Evolutionary conservation across 2,329 filamentous ascomycete genomes (phyloP), one percentile per base, ranked within the genome.

Genomic region (Colletotrichum brevisporum): DNA sequence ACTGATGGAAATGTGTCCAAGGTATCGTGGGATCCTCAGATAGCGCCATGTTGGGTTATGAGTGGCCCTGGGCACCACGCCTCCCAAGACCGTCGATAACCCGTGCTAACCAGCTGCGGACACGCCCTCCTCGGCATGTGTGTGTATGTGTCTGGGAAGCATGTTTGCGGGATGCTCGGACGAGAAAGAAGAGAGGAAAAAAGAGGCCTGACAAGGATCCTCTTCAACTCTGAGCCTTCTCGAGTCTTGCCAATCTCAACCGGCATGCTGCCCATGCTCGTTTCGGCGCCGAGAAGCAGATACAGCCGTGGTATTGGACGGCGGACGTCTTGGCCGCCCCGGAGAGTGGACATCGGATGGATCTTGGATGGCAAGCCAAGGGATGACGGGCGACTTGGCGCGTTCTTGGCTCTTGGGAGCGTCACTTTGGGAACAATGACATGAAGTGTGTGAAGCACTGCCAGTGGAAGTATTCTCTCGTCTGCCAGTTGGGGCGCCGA

Each of bases 251-350:
- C 16, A 43, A n/a, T 26, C 10, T 59, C 43, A 36, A 27, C 41
- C 26, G 48, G 51, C 36, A 27, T 60, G 50, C 36, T 39, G 16
- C 21, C 65, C 26, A 57, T 65, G 48, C 61, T 68, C 31, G 15
- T 53, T 50, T 59, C 27, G n/a, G 60, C 39, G 47, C 41, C n/a
- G 39, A 27, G 18, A 54, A 53, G 9, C 3, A 6, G 43, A 24
- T 18, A 16, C n/a, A 36, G 31, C 39, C 31, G 51, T 52, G 50
- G 36, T 27, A 69, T 69, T 69, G 66, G 62, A 60, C 26, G 21
- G 66, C 66, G 66, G 62, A 61, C 55, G 18, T 69, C 62, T 69
- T 69, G 66, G 66, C 62, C 62, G 66, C 55, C 43, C 61, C 62
- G 62, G 55, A 13, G 57, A 21, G 64, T 63, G 66, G 66, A 51